phyloP scores from a whole-genome alignment of 75 land plant genomes.

The Ceratopteris richardii region DNA sequence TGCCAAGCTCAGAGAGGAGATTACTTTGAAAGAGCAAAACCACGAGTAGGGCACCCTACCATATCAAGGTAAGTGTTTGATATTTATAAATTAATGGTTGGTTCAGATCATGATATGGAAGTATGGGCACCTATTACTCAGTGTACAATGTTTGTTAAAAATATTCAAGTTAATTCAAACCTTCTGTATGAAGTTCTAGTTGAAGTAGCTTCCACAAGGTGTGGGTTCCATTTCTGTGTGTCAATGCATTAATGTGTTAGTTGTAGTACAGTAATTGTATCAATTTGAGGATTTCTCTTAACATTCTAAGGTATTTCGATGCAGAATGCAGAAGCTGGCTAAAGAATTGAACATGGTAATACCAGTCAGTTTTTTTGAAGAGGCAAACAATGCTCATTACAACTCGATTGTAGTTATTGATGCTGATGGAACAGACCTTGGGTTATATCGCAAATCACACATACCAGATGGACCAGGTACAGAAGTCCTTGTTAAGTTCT shows the following conservation, averaged over 20 bases:
- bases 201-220: background rate
- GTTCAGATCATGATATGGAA: too few species aligned
- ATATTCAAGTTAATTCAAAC: background rate
- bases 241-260: background rate
- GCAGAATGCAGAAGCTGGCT: constrained; percentile 92
- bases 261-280: too few species aligned
- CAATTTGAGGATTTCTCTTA: background rate
- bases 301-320: background rate
- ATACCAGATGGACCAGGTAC: constrained; percentile 94
- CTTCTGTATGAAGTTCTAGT: background rate
- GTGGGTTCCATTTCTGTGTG: background rate
- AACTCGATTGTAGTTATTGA: constrained; percentile 86
- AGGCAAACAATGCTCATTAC: constrained; percentile 96
- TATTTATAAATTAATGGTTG: too few species aligned
- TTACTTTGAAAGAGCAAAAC: constrained; percentile 66
- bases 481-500: too few species aligned
- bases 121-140: too few species aligned
- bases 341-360: constrained; percentile 90
- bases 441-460: constrained; percentile 86
- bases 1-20: constrained; percentile 96
- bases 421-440: constrained; percentile 94
- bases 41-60: constrained; percentile 79
- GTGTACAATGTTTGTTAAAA: too few species aligned
- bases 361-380: constrained; percentile 98
- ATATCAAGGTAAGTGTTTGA: constrained; percentile 42